Base-by-base conservation (phyloP, 495 filamentous ascomycete genomes). In the Neurospora sp. region DNA sequence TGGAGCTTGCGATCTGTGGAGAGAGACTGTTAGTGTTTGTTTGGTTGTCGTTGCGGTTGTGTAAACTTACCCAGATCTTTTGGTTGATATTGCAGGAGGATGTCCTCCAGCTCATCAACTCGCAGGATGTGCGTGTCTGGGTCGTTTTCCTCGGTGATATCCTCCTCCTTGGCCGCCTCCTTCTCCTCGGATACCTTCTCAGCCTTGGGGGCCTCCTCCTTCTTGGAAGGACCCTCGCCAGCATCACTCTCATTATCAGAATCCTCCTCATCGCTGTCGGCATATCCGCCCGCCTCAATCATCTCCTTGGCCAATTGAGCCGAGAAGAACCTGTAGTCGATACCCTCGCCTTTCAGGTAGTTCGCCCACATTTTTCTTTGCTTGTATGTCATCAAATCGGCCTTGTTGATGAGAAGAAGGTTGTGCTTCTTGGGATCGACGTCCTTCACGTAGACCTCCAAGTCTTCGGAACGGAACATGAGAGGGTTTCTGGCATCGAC, bases 401-500 rank as follows among this genome's bases (percentile, higher is more conserved):
- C 95, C 87, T 99, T 99, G 84, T 99, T 99, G 71, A 99, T 93
- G 44, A 99, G 84, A 65, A 99, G 82, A 77, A 99, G 78, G 80
- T 99, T 99, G 75, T 92, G 87, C 86, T 99, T 99, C 78, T 87
- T 89, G 1, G 90, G 81, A 78, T 93, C 91, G 38, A 98, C 92
- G 81, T 97, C 93, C 84, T 96, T 94, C 68, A 98, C 96, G 76
- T 99, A 99, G 71, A 82, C 87, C 78, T 98, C 96, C 69, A 99
- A 81, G 83, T 98, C 96, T 78, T 97, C 95, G 12, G 90, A 97
- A 18, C 96, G 89, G 83, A 98, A 99, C 76, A 97, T 87, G 12
- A 98, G 85, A 6, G 96, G 96, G 82, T 98, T 97, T 74, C 96
- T 86, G 6, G 96, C 96, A 85, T 99, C 96, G 74, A 98, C 96